Evolutionary conservation across 306 rosid genomes (phyloP).

Genomic region (Adenanthera pavonina): DNA sequence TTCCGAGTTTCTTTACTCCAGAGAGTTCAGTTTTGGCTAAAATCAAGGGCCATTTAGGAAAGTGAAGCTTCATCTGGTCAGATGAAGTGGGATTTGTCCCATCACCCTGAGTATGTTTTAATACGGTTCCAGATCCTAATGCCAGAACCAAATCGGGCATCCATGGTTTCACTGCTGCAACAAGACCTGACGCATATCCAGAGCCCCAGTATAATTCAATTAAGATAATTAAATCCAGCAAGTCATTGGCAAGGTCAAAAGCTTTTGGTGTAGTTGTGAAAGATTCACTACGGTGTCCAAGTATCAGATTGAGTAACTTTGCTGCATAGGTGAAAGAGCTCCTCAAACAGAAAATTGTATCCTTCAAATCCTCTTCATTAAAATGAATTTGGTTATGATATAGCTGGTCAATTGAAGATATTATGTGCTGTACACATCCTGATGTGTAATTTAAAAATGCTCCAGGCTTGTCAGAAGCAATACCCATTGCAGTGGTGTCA

Average conservation of each 20-base stretch:
- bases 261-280: conserved; percentile 45
- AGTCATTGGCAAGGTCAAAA: conserved; percentile 64
- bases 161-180: conserved; percentile 78
- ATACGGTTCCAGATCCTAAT: conserved; percentile 57
- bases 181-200: conserved; percentile 63
- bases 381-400: conserved; percentile 44
- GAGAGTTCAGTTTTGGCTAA: conserved; percentile 65
- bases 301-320: conserved; percentile 62
- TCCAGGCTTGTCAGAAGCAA: conserved; percentile 57
- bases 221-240: conserved; percentile 69
- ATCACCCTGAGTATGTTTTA: conserved; percentile 44
- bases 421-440: conserved; percentile 48
- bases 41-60: conserved; percentile 69
- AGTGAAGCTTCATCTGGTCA: conserved; percentile 52
- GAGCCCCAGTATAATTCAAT: conserved; percentile 69
- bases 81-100: conserved; percentile 35
- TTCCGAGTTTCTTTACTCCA: conserved; percentile 36
- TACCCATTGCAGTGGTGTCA: conserved; percentile 60
- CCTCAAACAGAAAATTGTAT: conserved; percentile 61
- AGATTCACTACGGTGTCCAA: conserved; percentile 54
- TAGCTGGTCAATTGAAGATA: conserved; percentile 48
- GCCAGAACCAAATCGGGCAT: conserved; percentile 87
- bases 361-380: conserved; percentile 63
- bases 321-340: conserved; percentile 81
- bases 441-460: conserved; percentile 68